Evolutionary conservation across 257 asterid species (phyloP).

Genomic region (Rehmannia glutinosa): DNA sequence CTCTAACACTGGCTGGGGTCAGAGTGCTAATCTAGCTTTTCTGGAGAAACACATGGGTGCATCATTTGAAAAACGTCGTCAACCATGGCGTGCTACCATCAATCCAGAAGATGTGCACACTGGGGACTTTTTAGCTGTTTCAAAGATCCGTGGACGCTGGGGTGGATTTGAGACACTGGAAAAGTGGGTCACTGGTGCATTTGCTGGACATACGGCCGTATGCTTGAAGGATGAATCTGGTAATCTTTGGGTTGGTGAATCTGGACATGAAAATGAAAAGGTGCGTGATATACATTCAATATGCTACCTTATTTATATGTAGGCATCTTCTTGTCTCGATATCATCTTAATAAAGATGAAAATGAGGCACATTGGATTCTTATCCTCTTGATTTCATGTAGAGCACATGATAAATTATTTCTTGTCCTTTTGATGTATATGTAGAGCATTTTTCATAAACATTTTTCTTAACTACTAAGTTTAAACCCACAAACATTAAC

Average conservation of each 20-base stretch:
- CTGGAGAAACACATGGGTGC: conserved; percentile 97
- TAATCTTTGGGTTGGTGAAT: conserved; percentile 96
- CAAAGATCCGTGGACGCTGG: conserved; percentile 99
- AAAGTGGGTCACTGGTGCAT: conserved; percentile 99
- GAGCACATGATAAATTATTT: no score
- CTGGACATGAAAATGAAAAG: conserved; percentile 98
- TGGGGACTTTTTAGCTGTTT: conserved; percentile 94
- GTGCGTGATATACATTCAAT: conserved; percentile 27
- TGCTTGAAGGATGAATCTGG: conserved; percentile 91
- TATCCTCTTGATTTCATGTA: no score
- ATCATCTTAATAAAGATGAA: no score
- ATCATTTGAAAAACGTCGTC: conserved; percentile 66
- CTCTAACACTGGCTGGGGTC: conserved; percentile 97
- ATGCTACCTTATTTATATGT: not conserved
- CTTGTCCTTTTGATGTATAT: no score
- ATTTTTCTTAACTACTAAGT: no score
- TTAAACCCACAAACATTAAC: no score
- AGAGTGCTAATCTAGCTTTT: conserved; percentile 88
- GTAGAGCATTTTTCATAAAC: no score
- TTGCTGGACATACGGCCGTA: conserved; percentile 98
- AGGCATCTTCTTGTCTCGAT: no score
- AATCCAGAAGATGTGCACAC: conserved; percentile 84
- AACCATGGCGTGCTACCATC: conserved; percentile 63
- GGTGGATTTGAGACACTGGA: conserved; percentile 99
- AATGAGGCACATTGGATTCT: no score